Percentiles rank a stretch among this genome's conserved stretches.
phyloP scores from a whole-genome alignment of 1,139 yeast species.

The Nakaseomyces kungkrabaensis region DNA sequence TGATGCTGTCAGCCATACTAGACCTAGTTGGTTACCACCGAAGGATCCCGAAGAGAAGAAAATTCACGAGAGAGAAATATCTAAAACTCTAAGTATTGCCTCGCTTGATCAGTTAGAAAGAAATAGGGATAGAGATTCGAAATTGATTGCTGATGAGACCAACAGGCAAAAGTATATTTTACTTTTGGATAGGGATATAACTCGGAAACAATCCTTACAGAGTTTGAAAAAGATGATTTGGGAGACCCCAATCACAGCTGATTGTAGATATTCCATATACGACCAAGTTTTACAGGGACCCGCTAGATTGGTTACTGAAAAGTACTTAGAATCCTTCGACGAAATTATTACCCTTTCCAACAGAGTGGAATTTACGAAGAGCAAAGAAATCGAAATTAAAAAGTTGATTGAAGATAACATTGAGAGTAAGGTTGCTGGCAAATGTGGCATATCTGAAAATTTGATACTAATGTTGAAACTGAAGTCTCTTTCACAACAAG shows the following conservation, averaged over 20 bases:
- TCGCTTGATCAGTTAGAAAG: constrained; percentile 30
- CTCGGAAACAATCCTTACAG: constrained; percentile 30
- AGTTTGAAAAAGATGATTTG: constrained; percentile 35
- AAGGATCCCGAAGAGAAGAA: constrained; percentile 34
- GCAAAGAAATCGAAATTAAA: constrained; percentile 26
- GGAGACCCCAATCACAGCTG: constrained; percentile 32
- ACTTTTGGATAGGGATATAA: constrained; percentile 23
- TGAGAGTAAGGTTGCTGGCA: constrained; percentile 13
- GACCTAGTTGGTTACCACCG: constrained; percentile 46
- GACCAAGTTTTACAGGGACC: constrained; percentile 24
- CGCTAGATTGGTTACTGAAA: constrained; percentile 19
- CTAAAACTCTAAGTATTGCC: constrained; percentile 32
- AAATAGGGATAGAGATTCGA: constrained; percentile 27
- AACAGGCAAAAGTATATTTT: constrained; percentile 29
- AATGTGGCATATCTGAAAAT: constrained; percentile 12
- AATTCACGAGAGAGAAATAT: constrained; percentile 37
- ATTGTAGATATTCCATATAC: constrained; percentile 30
- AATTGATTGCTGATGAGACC: constrained; percentile 28
- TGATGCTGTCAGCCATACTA: constrained; percentile 33
- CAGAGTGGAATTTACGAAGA: constrained; percentile 22
- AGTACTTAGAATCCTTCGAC: constrained; percentile 25
- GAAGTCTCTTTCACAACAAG: constrained; percentile 26
- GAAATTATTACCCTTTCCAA: constrained; percentile 24
- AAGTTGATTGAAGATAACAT: constrained; percentile 18
- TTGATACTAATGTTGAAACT: constrained; percentile 20